Evolutionary conservation across 2,329 filamentous ascomycete species (phyloP).

Genomic region (Ceratocystis eucalypticola): DNA sequence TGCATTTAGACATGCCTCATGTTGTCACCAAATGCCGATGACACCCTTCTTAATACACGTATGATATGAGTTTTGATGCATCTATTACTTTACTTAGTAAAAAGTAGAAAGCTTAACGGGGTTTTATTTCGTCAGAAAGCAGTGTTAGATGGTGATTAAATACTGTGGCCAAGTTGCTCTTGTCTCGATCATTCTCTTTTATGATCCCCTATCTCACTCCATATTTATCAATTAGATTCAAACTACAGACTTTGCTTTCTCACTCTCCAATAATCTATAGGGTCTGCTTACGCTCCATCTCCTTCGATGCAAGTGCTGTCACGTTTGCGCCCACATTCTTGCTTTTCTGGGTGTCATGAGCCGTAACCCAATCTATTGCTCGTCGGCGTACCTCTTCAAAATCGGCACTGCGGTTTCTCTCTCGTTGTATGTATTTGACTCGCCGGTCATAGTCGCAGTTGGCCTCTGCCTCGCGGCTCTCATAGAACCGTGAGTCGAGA

Average conservation of each 20-base stretch:
- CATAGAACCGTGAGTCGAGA: slow-evolving; percentile 29
- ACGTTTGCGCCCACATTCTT: neutral
- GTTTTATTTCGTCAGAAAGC: too few relatives aligned
- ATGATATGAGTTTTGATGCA: too few relatives aligned
- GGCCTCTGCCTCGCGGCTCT: slow-evolving; percentile 32
- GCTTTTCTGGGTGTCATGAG: neutral
- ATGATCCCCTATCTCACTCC: too few relatives aligned
- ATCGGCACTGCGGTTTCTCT: slow-evolving; percentile 35
- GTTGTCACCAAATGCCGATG: neutral
- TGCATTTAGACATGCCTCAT: neutral
- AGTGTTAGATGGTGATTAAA: neutral
- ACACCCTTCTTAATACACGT: neutral
- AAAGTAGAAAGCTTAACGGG: too few relatives aligned
- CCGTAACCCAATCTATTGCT: slow-evolving; percentile 31
- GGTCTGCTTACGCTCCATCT: slow-evolving; percentile 13
- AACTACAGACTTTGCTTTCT: neutral
- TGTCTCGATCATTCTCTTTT: too few relatives aligned
- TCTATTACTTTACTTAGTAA: too few relatives aligned
- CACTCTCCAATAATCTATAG: neutral
- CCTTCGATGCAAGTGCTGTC: neutral
- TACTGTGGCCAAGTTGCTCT: neutral
- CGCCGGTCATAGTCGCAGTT: slow-evolving; percentile 34
- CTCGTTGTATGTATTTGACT: slow-evolving; percentile 30
- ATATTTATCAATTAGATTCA: too few relatives aligned
- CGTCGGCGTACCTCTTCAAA: slow-evolving; percentile 39